Evolutionary conservation across 1,139 yeast species (phyloP), one percentile per base, ranked within the genome.

Genomic region (Debaryomyces nepalensis): DNA sequence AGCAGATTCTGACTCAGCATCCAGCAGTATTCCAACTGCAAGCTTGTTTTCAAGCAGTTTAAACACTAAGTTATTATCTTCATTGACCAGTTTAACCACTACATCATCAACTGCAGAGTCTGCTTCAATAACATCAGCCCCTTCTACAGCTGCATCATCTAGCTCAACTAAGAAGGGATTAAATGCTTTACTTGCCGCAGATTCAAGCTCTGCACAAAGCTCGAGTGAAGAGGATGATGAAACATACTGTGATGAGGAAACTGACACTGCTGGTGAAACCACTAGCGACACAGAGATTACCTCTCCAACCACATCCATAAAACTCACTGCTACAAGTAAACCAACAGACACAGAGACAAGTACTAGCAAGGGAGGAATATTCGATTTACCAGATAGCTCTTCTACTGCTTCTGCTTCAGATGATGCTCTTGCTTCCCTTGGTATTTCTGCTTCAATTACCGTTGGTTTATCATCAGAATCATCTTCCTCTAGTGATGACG

Each of bases 41-140:
- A 24, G 24, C 10, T n/a, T 16, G 14, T 3, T 26, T 26, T 26
- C 27, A 12, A 24, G 27, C 31, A 27, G 3, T 27, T 15, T 10
- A 15, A 29, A 10, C 3, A 10, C n/a, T n/a, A n/a, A n/a, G n/a
- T n/a, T 16, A 4, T 29, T 16, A n/a, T 26, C 32, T 10, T 29
- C 32, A 46, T 5, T 45, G 43, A 4, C 33, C 45, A 29, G 43
- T 45, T 10, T 22, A 41, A 26, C 38, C 31, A 22, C 31, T 20
- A 30, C 39, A 20, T 34, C 34, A n/a, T 30, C 41, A 10, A 47
- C 30, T 4, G 40, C 41, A 14, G 20, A 44, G 8, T 37, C 45
- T 8, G 40, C 40, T 6, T 22, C 45, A 18, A 43, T 43, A 6
- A 32, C 46, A 10, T 40, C 43, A 6, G 40, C 45, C 11, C 21